Percentiles rank a stretch among this genome's conserved stretches.
Evolutionary conservation across 2,329 filamentous ascomycete genomes (phyloP).

Genomic region (Xylariaceae sp.): DNA sequence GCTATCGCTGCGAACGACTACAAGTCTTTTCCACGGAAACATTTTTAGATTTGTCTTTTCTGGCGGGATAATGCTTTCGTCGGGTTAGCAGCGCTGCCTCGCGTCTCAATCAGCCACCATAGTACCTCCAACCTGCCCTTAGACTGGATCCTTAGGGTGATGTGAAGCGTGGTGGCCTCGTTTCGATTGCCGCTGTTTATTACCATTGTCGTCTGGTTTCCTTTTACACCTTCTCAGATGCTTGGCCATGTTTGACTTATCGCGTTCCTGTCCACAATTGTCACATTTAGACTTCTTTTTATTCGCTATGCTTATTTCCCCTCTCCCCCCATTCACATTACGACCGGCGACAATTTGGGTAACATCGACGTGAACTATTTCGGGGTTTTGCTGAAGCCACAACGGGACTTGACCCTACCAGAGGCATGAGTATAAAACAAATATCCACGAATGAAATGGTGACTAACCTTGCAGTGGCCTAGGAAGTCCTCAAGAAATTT

Average conservation of each 20-base stretch:
- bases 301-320: neutral
- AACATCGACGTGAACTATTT: neutral
- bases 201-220: too few relatives aligned
- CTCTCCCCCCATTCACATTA: neutral
- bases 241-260: conserved; percentile 1
- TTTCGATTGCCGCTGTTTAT: too few relatives aligned
- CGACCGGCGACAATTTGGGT: neutral
- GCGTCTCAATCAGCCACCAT: too few relatives aligned
- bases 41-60: too few relatives aligned
- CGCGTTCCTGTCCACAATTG: neutral
- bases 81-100: too few relatives aligned
- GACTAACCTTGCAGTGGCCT: neutral
- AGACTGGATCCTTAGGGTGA: too few relatives aligned
- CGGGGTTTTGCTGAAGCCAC: neutral
- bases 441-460: neutral
- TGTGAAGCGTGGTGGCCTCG: too few relatives aligned
- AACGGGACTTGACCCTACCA: neutral
- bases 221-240: neutral
- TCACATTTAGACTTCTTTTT: neutral
- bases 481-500: neutral
- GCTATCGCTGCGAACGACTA: too few relatives aligned
- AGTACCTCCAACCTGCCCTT: too few relatives aligned
- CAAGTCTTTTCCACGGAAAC: too few relatives aligned
- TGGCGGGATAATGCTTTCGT: too few relatives aligned
- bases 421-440: neutral